Base-by-base conservation (phyloP, 805 yeast genomes). In the Metschnikowia lochheadii region DNA sequence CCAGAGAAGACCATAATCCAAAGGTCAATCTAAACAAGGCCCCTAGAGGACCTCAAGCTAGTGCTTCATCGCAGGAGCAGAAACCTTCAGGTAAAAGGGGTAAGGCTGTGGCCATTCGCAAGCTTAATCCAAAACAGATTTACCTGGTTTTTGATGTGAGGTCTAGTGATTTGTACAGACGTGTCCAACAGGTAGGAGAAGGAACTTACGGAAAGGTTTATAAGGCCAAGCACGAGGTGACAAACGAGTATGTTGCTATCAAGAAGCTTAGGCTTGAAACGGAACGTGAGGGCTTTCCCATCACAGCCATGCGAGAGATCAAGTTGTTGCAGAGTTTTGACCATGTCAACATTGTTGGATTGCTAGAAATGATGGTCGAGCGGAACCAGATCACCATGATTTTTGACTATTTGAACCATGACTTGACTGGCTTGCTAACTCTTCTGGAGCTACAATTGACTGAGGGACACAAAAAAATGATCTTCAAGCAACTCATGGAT, bases 131-230 rank as follows among this genome's bases (percentile, higher is more conserved):
- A 10, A 52, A 60, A 17, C 78, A 73, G 50, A 63, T 71, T 13
- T 73, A 67, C 52, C 63, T 68, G 55, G 52, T 72, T 2, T 65
- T 63, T 50, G 56, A 63, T 5, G 53, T 48, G 1, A 60, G 69
- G 31, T 51, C 65, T 6, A 58, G 66, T 1, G 76, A 76, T 11
- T 63, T 79, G 2, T 89, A 86, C 65, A 84, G 85, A 56, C 74
- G 91, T 49, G 81, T 88, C 1, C 77, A 81, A 38, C 98, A 94
- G 63, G 98, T 94, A 5, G 99, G 99, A n/a, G 98, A 94, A 68
- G 99, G 99, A 8, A 94, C 98, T 0, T 94, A 94, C 66, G 99
- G 99, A 17, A 90, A 89, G 64, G 99, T 94, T 18, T 90, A 87
- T 71, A 89, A 90, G 63, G 96, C 97, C 0, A 75, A 73, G 44